Percentiles rank a stretch among this genome's conserved stretches.
phyloP scores from a whole-genome alignment of 768 basidiomycete genomes.

The Rhodotorula paludigena region DNA sequence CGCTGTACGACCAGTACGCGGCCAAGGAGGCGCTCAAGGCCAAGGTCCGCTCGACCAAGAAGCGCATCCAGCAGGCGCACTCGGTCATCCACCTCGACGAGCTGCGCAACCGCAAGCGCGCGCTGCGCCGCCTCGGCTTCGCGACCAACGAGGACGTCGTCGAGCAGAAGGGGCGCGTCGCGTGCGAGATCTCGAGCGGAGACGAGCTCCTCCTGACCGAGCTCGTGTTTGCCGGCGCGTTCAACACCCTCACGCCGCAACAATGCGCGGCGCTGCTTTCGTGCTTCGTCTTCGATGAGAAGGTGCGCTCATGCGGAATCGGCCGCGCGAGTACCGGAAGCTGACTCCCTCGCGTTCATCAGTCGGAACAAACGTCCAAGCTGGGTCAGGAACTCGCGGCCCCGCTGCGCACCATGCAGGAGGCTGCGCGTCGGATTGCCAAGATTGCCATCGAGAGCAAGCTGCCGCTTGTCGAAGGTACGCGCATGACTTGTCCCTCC shows the following conservation, averaged over 20 bases:
- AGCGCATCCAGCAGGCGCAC: slow-evolving; percentile 79
- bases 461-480: slow-evolving; percentile 69
- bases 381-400: slow-evolving; percentile 90
- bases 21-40: slow-evolving; percentile 67
- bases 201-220: slow-evolving; percentile 95
- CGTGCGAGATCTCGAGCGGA: slow-evolving; percentile 96
- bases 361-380: slow-evolving; percentile 81
- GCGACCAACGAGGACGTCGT: slow-evolving; percentile 84
- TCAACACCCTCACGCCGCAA: slow-evolving; percentile 82
- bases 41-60: slow-evolving; percentile 70
- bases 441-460: slow-evolving; percentile 93
- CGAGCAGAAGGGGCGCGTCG: slow-evolving; percentile 95
- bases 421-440: slow-evolving; percentile 90
- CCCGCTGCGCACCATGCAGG: slow-evolving; percentile 90
- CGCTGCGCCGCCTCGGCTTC: slow-evolving; percentile 84
- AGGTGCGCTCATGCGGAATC: slow-evolving; percentile 55
- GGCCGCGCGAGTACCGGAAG: not conserved
- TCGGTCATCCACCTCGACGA: slow-evolving; percentile 94
- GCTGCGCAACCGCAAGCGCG: slow-evolving; percentile 89
- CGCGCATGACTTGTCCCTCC: too few relatives aligned
- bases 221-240: slow-evolving; percentile 92
- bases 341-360: too few relatives aligned
- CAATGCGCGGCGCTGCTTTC: slow-evolving; percentile 90
- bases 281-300: slow-evolving; percentile 96
- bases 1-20: slow-evolving; percentile 72